These are phyloP conservation scores for Talaromyces sp. DNA, from an alignment of 2,329 filamentous ascomycete genomes.

Conservation along the genomic window DNA sequence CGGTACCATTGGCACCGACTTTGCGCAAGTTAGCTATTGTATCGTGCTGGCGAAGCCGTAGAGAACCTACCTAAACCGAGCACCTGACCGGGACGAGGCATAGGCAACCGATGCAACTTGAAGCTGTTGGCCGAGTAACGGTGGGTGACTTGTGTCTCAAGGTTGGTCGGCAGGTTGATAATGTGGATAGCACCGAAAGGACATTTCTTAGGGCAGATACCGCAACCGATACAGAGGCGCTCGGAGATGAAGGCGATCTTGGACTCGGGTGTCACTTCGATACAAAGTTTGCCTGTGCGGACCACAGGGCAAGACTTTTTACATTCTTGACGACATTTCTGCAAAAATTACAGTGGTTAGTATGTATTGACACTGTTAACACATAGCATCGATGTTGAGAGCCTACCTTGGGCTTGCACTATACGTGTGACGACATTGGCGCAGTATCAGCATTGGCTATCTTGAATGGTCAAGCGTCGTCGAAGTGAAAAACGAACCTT, in stretches of 20 bases:
- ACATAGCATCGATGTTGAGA: not conserved
- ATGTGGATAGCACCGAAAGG: constrained; percentile 98
- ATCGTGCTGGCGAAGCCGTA: not conserved
- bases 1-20: constrained; percentile 99
- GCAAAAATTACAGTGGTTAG: constrained; percentile 19
- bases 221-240: constrained; percentile 91
- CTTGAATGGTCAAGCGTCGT: constrained; percentile 11
- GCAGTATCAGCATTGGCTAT: constrained; percentile 1
- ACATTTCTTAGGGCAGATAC: constrained; percentile 99
- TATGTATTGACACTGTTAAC: not conserved
- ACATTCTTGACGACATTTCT: constrained; percentile 99
- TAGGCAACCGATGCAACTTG: constrained; percentile 95
- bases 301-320: constrained; percentile 98
- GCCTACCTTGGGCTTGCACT: constrained; percentile 84
- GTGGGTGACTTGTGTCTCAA: constrained; percentile 96
- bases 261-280: constrained; percentile 83
- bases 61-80: constrained; percentile 61
- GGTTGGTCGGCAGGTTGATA: constrained; percentile 99
- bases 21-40: not conserved
- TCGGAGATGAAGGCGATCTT: constrained; percentile 99
- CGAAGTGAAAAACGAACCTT: constrained; percentile 61
- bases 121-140: constrained; percentile 99
- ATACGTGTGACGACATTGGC: constrained; percentile 22
- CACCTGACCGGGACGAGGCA: constrained; percentile 92
- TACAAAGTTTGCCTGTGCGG: constrained; percentile 93